Conservation (phyloP, 192 early-diverging fungal genomes). For the Gigaspora rosea region DNA sequence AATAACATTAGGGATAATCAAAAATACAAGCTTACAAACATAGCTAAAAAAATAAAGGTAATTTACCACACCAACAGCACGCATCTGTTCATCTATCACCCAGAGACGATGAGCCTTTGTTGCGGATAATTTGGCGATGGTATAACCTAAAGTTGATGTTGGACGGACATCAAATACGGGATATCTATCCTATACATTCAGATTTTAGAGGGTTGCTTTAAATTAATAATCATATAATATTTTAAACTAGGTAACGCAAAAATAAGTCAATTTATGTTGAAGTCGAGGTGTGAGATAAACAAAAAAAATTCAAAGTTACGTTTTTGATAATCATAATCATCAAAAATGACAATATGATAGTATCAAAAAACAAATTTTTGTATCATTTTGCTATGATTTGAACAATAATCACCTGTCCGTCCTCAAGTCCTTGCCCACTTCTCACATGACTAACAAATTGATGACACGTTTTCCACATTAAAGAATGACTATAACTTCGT, state of each 20-base stretch:
- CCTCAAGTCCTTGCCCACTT: conserved; percentile 63
- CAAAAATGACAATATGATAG: too few relatives aligned
- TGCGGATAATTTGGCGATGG: conserved; percentile 76
- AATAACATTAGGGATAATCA: too few relatives aligned
- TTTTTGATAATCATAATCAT: too few relatives aligned
- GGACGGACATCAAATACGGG: conserved; percentile 78
- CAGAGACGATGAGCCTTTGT: conserved; percentile 83
- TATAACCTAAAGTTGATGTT: conserved; percentile 68
- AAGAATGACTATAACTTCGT: conserved; percentile 43
- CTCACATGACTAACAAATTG: conserved; percentile 63
- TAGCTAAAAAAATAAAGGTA: too few relatives aligned
- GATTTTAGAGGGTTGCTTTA: neutral
- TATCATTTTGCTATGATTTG: neutral
- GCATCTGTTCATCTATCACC: conserved; percentile 62
- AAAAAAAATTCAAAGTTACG: neutral
- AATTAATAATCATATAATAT: neutral
- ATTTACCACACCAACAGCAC: conserved; percentile 68
- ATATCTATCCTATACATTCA: conserved; percentile 51
- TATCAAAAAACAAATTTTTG: too few relatives aligned
- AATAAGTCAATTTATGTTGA: too few relatives aligned
- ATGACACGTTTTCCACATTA: conserved; percentile 60
- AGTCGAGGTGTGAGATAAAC: neutral
- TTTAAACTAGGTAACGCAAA: too few relatives aligned
- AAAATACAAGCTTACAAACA: too few relatives aligned
- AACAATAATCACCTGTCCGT: conserved; percentile 56